These are phyloP conservation scores for Flaveria floridana DNA, from an alignment of 140 eudicot species.

Conservation along the genomic window DNA sequence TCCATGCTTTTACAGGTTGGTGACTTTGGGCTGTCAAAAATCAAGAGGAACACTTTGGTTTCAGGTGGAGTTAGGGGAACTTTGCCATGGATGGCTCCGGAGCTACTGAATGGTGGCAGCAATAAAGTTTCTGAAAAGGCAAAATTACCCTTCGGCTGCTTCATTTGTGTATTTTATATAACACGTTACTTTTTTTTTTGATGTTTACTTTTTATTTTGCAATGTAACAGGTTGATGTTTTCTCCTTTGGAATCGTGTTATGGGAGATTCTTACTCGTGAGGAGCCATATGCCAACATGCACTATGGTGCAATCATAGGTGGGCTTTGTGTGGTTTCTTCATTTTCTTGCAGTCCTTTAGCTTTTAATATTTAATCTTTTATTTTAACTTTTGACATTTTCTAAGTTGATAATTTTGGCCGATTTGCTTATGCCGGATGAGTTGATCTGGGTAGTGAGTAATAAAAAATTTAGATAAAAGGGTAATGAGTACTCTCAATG, in stretches of 20 bases:
- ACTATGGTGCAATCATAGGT: slow-evolving; percentile 91
- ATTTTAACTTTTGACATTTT: not conserved
- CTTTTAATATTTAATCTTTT: not conserved
- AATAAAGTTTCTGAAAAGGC: slow-evolving; percentile 92
- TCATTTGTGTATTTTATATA: slow-evolving; percentile 8
- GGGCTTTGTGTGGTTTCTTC: slow-evolving; percentile 6
- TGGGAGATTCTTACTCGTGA: slow-evolving; percentile 98
- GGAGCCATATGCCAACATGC: slow-evolving; percentile 96
- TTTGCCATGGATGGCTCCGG: slow-evolving; percentile 99
- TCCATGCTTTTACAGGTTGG: slow-evolving; percentile 41
- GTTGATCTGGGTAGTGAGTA: too few relatives aligned
- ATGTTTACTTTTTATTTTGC: not conserved
- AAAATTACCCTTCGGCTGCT: slow-evolving; percentile 4
- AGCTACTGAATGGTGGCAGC: slow-evolving; percentile 88
- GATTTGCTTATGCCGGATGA: too few relatives aligned
- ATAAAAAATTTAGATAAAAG: too few relatives aligned
- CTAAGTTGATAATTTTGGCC: too few relatives aligned
- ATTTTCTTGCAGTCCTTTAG: not conserved
- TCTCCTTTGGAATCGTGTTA: slow-evolving; percentile 87
- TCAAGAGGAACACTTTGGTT: slow-evolving; percentile 87
- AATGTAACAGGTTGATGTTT: slow-evolving; percentile 78
- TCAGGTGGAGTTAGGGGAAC: slow-evolving; percentile 99
- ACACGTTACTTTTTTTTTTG: not conserved
- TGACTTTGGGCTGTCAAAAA: slow-evolving; percentile 91
- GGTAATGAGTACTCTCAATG: too few relatives aligned